phyloP scores from a whole-genome alignment of 2,329 filamentous ascomycete species.

The Aspergillus sp. region DNA sequence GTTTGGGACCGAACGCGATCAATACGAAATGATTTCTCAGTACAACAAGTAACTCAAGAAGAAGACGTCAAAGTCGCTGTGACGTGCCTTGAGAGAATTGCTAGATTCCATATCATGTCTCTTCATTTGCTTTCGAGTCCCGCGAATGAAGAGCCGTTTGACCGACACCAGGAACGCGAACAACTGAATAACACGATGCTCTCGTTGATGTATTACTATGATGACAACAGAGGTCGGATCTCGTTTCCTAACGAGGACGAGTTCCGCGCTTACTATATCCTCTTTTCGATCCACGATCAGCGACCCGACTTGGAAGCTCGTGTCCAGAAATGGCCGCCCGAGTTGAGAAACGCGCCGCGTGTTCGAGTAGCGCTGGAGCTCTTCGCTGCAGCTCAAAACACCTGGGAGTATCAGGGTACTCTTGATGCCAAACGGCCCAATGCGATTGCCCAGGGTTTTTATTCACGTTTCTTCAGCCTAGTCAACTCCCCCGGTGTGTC shows the following conservation, averaged over 20 bases:
- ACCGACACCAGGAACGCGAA: conserved; percentile 61
- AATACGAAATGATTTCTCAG: conserved; percentile 65
- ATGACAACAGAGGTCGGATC: conserved; percentile 53
- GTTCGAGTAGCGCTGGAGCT: conserved; percentile 59
- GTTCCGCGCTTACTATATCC: conserved; percentile 63
- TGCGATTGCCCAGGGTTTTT: conserved; percentile 59
- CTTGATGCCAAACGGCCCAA: conserved; percentile 51
- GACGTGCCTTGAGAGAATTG: conserved; percentile 62
- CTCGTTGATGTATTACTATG: conserved; percentile 62
- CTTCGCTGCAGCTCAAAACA: conserved; percentile 56
- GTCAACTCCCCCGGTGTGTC: conserved; percentile 56
- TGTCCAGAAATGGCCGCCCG: conserved; percentile 55
- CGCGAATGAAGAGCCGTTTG: conserved; percentile 53
- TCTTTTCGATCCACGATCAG: conserved; percentile 55
- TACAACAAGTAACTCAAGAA: conserved; percentile 59
- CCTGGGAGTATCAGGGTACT: conserved; percentile 52
- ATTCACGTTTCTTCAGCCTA: conserved; percentile 57
- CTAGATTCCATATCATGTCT: conserved; percentile 63
- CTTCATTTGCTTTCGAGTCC: conserved; percentile 59
- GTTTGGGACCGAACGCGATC: conserved; percentile 66
- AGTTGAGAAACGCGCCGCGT: conserved; percentile 51
- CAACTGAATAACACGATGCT: conserved; percentile 64
- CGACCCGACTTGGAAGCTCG: conserved; percentile 58
- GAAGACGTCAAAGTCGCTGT: conserved; percentile 59
- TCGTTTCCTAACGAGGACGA: conserved; percentile 61